These are phyloP conservation scores for Termitomyces sp. DNA, from an alignment of 768 basidiomycete species.

Conservation along the genomic window DNA sequence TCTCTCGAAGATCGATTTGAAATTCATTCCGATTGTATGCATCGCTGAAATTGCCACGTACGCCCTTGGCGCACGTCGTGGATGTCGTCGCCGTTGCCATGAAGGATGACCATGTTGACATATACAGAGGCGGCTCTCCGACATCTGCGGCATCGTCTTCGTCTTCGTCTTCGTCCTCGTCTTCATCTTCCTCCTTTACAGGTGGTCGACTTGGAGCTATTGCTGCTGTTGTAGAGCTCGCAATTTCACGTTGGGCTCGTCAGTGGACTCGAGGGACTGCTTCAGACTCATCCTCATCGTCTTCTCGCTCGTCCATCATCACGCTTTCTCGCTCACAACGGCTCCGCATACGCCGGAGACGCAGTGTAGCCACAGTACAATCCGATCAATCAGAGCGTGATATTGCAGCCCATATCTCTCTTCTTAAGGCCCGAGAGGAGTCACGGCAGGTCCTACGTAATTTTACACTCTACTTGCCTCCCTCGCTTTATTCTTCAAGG, in stretches of 20 bases:
- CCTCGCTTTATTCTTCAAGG: constrained; percentile 17
- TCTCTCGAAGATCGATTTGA: neutral
- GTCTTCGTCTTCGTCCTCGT: constrained; percentile 29
- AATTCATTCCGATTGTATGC: constrained; percentile 1
- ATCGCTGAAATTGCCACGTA: neutral
- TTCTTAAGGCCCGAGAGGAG: constrained; percentile 57
- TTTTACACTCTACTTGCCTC: constrained; percentile 64
- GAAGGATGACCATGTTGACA: constrained; percentile 26
- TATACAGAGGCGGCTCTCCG: constrained; percentile 53
- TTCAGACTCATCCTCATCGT: constrained; percentile 32
- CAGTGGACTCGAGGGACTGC: constrained; percentile 57
- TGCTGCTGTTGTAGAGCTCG: constrained; percentile 61
- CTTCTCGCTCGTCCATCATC: constrained; percentile 34
- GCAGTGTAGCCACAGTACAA: constrained; percentile 46
- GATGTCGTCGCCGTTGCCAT: constrained; percentile 8
- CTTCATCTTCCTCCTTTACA: constrained; percentile 29
- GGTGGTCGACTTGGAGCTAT: constrained; percentile 45
- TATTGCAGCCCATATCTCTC: constrained; percentile 52
- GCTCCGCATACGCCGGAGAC: constrained; percentile 39
- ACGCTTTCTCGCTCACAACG: constrained; percentile 35
- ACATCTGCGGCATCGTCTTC: too few relatives aligned
- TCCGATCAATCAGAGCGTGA: constrained; percentile 52
- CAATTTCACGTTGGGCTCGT: constrained; percentile 69
- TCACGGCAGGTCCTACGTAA: constrained; percentile 54
- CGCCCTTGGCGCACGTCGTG: neutral